These are phyloP conservation scores for Fusarium sp. DNA, from an alignment of 2,329 filamentous ascomycete species.

Conservation along the genomic window DNA sequence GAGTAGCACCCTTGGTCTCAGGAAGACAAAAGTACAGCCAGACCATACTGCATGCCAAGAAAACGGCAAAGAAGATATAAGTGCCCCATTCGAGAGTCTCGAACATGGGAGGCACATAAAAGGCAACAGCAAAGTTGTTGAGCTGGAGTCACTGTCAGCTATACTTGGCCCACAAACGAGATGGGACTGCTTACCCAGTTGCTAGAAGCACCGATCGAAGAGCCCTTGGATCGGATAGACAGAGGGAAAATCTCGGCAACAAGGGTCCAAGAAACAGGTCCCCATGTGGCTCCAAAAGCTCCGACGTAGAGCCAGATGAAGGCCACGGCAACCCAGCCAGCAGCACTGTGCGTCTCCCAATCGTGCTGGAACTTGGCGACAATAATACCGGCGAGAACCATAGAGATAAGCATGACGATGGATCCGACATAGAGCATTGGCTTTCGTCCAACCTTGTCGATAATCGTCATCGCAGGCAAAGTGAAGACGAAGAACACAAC, in stretches of 20 bases:
- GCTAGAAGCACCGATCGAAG: constrained; percentile 52
- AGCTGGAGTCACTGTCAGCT: constrained; percentile 19
- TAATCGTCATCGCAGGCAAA: constrained; percentile 48
- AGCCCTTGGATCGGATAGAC: constrained; percentile 55
- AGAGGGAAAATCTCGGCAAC: constrained; percentile 58
- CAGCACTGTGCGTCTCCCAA: constrained; percentile 45
- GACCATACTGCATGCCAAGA: constrained; percentile 56
- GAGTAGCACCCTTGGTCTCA: constrained; percentile 63
- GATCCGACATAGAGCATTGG: constrained; percentile 51
- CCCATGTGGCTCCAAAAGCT: constrained; percentile 53
- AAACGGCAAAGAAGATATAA: constrained; percentile 65
- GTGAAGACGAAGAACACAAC: constrained; percentile 68
- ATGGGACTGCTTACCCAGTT: constrained; percentile 48
- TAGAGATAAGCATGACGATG: constrained; percentile 45
- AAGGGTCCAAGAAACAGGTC: constrained; percentile 58
- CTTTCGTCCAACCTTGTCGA: constrained; percentile 53
- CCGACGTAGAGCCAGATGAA: constrained; percentile 61
- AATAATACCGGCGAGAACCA: constrained; percentile 22
- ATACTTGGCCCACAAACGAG: background rate
- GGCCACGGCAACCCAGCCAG: constrained; percentile 51
- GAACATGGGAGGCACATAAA: constrained; percentile 54
- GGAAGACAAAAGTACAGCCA: constrained; percentile 62
- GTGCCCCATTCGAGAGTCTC: constrained; percentile 55
- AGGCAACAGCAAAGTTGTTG: constrained; percentile 58
- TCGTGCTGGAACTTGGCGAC: constrained; percentile 27